Base-by-base conservation (phyloP, 768 basidiomycete species). In the Gymnopilus dilepis region DNA sequence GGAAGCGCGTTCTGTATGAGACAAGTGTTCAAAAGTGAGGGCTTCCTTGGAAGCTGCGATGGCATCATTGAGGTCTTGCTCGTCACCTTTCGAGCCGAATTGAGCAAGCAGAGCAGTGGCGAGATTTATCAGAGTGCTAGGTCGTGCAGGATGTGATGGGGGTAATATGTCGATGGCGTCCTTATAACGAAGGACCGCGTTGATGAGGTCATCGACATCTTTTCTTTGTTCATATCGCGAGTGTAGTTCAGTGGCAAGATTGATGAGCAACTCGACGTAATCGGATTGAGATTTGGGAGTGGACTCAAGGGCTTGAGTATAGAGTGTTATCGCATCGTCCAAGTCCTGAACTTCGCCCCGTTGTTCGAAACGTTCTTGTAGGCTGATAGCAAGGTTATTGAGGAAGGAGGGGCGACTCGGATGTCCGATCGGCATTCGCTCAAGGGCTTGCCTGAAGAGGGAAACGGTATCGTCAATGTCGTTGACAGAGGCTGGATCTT, bases 281-380 rank as follows among this genome's bases (percentile, higher is more conserved):
- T 12, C 17, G 51, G 62, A 26, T n/a, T 19, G 8, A 41, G 62
- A 30, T 63, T 47, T 7, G 4, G 42, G 41, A 21, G 26, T 37
- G 34, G 15, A 15, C 8, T 37, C 34, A 2, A 37, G 15, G 8
- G 7, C 15, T 37, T 15, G 34, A 3, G 9, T 2, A 37, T 37
- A 37, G 34, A 15, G 15, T 9, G 28, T 5, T 22, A 59, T 63
- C 1, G 62, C 52, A 21, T 59, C 58, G 22, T 64, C 58, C n/a
- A 63, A 51, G 19, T 63, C 51, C 1, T 41, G 12, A 15, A 2
- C 37, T 12, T n/a, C 0, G n/a, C 62, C 50, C 26, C 17, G 47
- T 31, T 59, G 40, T n/a, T 45, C 24, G 37, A 59, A 63, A 7
- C 52, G 62, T 19, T 30, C 55, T 3, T 22, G 41, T 13, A 63